Evolutionary conservation across 176 grass and related monocot species (phyloP), one percentile per base, ranked within the genome.

Genomic region (Chloris gayana): DNA sequence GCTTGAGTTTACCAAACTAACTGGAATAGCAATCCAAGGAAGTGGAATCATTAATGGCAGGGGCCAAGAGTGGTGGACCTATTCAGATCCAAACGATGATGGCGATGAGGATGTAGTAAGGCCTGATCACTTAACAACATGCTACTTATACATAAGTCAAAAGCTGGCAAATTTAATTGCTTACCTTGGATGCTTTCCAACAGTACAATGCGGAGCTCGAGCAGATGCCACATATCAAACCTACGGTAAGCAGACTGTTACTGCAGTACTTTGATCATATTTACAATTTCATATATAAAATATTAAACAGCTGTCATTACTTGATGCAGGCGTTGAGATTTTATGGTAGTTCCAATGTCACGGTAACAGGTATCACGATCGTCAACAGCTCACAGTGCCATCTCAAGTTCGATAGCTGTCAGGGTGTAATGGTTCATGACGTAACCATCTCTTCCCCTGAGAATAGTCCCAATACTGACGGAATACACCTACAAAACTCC

Each of bases 401-500:
- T 73, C 92, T 98, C 50, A 98, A 98, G 85, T 98, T 94, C 0
- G 95, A 98, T 83, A 93, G 82, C 54, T 98, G 92, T 67, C 80
- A 94, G 87, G 92, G 74, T 71, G 88, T 98, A 13, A 67, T 82
- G 82, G 92, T 98, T 50, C 87, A 89, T 13, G 82, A 98, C 66
- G 45, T 98, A 47, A 94, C 80, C 50, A 87, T 98, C 69, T 89
- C 90, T 34, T 98, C 95, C 22, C 95, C 95, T 25, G 92, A 89
- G 22, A 73, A 69, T 80, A 98, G 95, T 91, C 92, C 91, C 81
- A 98, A 98, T 68, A 98, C 95, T 1, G 95, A 98, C 9, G 95
- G 95, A 61, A 98, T 98, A 80, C 95, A 98, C 87, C 85, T 98
- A 80, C 95, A 98, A 39, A 98, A 98, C 74, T 93, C 95, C 64